A percentile compares a stretch with the other conserved stretches of the same genome.
These are phyloP conservation scores for Lentithecium fluviatile DNA, from an alignment of 495 filamentous ascomycete genomes.

Conservation along the genomic window DNA sequence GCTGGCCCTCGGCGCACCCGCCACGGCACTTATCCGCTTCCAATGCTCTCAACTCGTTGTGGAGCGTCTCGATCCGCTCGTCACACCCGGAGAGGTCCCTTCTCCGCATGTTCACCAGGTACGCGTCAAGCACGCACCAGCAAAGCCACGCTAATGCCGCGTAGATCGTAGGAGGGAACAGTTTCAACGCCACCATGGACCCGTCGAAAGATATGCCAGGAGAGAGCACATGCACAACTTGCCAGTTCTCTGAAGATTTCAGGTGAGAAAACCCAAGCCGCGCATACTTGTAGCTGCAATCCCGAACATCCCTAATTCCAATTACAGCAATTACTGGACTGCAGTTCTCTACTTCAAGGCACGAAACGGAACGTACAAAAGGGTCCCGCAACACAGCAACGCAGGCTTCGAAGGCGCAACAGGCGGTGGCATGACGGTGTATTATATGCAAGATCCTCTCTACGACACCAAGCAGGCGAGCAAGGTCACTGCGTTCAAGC, in stretches of 20 bases:
- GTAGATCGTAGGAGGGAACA: slow-evolving; percentile 34
- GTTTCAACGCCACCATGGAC: slow-evolving; percentile 8
- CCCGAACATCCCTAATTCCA: not conserved
- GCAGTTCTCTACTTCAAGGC: slow-evolving; percentile 22
- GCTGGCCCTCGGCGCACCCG: slow-evolving; percentile 5
- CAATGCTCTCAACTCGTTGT: slow-evolving; percentile 18
- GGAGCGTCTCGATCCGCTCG: slow-evolving; percentile 18
- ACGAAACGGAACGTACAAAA: slow-evolving; percentile 18
- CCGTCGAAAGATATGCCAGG: slow-evolving; percentile 12
- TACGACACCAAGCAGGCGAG: slow-evolving; percentile 4
- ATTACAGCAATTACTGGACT: slow-evolving; percentile 21
- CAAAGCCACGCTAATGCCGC: too few species aligned
- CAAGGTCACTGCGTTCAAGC: slow-evolving; percentile 16
- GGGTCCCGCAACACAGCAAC: slow-evolving; percentile 13
- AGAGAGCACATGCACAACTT: slow-evolving; percentile 10
- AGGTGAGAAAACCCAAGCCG: not conserved
- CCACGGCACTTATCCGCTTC: slow-evolving; percentile 6
- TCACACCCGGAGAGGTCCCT: slow-evolving; percentile 5
- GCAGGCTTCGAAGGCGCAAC: slow-evolving; percentile 5
- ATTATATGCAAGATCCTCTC: slow-evolving; percentile 19
- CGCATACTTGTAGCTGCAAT: not conserved
- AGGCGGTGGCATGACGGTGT: slow-evolving; percentile 20
- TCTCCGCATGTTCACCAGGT: slow-evolving; percentile 44
- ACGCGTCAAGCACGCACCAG: too few species aligned
- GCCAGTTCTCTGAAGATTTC: slow-evolving; percentile 12